phyloP scores from a whole-genome alignment of 169 alveolate genomes.

The Cystoisospora suis region DNA sequence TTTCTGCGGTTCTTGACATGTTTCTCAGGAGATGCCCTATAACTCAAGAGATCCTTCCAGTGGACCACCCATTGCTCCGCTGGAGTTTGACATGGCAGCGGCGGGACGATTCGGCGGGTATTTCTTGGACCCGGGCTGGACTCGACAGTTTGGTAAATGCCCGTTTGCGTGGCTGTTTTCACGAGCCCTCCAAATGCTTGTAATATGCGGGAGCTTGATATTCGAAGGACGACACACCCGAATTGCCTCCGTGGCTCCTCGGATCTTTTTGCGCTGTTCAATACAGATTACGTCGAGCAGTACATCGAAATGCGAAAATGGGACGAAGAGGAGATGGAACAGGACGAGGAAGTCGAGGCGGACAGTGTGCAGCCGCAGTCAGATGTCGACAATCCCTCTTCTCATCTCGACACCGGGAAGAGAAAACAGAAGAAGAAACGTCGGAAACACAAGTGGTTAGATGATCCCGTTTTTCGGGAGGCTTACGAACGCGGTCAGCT shows the following conservation, averaged over 20 bases:
- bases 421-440: not conserved
- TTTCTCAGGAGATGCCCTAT: conserved; percentile 34
- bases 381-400: not conserved
- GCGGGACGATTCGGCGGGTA: conserved; percentile 39
- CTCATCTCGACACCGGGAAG: not conserved
- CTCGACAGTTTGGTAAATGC: conserved; percentile 11
- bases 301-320: conserved; percentile 19
- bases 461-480: not conserved
- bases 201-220: not conserved
- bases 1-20: not conserved
- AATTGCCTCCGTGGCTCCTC: not conserved
- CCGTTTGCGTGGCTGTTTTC: too few relatives aligned
- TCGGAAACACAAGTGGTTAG: not conserved
- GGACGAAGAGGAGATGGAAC: not conserved
- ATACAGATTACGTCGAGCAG: conserved; percentile 37
- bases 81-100: conserved; percentile 36
- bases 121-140: conserved; percentile 43
- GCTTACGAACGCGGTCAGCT: conserved; percentile 24
- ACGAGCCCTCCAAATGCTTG: not conserved
- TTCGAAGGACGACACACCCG: not conserved
- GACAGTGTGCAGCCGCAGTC: not conserved
- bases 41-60: conserved; percentile 39
- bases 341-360: not conserved
- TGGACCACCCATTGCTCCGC: conserved; percentile 33
- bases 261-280: not conserved